phyloP scores from a whole-genome alignment of 2,329 filamentous ascomycete species.

The Clarireedia monteithiana region DNA sequence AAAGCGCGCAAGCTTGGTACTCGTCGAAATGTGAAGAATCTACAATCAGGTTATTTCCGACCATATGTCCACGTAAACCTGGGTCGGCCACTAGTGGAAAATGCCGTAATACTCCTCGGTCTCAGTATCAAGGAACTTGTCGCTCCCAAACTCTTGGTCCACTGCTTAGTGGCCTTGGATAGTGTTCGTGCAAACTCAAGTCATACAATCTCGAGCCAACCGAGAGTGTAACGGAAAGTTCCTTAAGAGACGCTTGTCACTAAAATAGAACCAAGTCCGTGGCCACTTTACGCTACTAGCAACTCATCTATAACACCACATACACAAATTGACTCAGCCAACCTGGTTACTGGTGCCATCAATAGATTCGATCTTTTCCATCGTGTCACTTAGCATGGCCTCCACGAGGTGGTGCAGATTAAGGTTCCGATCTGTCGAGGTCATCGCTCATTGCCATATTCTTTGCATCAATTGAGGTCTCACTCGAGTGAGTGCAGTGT shows the following conservation, averaged over 20 bases:
- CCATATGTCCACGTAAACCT: background rate
- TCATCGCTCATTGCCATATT: background rate
- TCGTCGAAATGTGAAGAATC: background rate
- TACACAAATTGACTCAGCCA: background rate
- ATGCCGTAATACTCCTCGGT: background rate
- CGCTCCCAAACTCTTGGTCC: background rate
- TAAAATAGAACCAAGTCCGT: background rate
- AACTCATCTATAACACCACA: background rate
- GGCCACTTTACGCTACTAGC: background rate
- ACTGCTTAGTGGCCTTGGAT: background rate
- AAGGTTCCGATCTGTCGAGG: background rate
- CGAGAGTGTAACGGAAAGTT: background rate
- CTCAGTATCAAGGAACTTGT: too few relatives aligned
- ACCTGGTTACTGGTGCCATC: background rate
- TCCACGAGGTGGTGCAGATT: background rate
- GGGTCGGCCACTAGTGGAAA: background rate
- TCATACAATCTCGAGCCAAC: background rate
- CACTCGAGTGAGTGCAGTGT: background rate
- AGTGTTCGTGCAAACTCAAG: background rate
- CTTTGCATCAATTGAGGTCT: background rate
- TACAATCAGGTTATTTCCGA: too few relatives aligned
- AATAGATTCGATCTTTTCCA: background rate
- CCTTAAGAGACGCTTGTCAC: background rate
- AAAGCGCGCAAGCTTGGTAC: background rate
- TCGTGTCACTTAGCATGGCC: background rate